phyloP scores from a whole-genome alignment of 2,329 filamentous ascomycete species.

The Neopestalotiopsis rosae region DNA sequence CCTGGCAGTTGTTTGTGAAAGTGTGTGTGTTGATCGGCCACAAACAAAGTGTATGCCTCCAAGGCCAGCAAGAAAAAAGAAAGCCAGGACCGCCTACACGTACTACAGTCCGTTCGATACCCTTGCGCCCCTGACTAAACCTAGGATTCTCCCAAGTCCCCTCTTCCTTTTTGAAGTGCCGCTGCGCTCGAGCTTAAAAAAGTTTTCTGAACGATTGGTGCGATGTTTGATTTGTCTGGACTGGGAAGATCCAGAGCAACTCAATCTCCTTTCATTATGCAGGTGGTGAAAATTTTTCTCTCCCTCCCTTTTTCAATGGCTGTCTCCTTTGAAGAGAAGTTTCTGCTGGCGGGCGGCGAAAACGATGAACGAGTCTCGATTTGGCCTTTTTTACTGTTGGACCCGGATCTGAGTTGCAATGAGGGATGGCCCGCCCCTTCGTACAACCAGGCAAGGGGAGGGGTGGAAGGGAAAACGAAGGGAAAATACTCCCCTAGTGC shows the following conservation, averaged over 20 bases:
- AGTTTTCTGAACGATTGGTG: background rate
- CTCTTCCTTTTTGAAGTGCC: background rate
- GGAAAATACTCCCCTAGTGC: background rate
- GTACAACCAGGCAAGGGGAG: background rate
- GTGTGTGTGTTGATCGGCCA: background rate
- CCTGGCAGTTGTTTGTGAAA: no score
- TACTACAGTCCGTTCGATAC: no score
- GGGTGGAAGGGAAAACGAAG: no score
- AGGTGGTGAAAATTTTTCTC: background rate
- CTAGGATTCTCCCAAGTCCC: background rate
- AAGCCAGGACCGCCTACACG: no score
- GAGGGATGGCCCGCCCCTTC: conserved; percentile 1
- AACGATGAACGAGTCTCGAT: background rate
- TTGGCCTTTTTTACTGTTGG: background rate
- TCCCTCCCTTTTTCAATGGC: background rate
- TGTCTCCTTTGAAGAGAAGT: background rate
- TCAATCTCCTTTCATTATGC: background rate
- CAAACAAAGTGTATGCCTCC: background rate
- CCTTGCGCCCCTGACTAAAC: background rate
- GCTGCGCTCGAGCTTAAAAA: background rate
- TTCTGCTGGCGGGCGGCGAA: background rate
- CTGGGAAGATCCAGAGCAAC: background rate
- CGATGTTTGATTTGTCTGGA: background rate
- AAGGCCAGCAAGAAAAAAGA: background rate
- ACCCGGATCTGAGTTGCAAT: background rate